Conservation (phyloP, 345 rosid genomes). For the Citrus mangshanensis region DNA sequence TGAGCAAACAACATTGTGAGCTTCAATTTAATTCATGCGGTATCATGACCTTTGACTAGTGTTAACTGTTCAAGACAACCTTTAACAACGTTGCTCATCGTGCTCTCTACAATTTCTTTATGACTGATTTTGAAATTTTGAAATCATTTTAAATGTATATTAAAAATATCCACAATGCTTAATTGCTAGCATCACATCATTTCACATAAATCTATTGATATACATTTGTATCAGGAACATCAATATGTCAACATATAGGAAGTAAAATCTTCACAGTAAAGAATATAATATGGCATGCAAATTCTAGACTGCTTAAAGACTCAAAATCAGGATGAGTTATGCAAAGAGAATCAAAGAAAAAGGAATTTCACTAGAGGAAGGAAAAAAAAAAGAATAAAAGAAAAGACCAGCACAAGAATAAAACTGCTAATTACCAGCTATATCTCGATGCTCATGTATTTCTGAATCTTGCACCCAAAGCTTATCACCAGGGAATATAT, state of each 20-base stretch:
- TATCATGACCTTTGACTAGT: too few species aligned
- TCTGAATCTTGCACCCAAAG: constrained; percentile 98
- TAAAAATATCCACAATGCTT: too few species aligned
- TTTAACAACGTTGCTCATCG: too few species aligned
- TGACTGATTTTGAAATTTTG: too few species aligned
- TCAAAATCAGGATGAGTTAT: not conserved
- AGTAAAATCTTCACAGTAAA: not conserved
- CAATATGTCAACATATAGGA: not conserved
- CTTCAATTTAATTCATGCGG: too few species aligned
- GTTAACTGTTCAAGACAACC: too few species aligned
- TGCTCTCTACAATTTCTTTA: too few species aligned
- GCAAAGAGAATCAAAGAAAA: not conserved
- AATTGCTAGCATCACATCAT: too few species aligned
- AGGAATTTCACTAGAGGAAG: not conserved
- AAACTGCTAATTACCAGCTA: constrained; percentile 65
- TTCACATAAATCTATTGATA: too few species aligned
- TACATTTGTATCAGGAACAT: not conserved
- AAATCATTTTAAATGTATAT: too few species aligned
- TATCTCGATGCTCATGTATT: constrained; percentile 90
- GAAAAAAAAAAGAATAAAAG: not conserved
- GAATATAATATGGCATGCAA: not conserved
- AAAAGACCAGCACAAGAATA: not conserved
- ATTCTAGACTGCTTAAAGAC: not conserved
- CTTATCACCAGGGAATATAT: constrained; percentile 90
- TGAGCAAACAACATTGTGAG: too few species aligned